Percentiles rank a stretch among this genome's conserved stretches.
Conservation (phyloP, 1,139 yeast species). For the Pichia sp. region DNA sequence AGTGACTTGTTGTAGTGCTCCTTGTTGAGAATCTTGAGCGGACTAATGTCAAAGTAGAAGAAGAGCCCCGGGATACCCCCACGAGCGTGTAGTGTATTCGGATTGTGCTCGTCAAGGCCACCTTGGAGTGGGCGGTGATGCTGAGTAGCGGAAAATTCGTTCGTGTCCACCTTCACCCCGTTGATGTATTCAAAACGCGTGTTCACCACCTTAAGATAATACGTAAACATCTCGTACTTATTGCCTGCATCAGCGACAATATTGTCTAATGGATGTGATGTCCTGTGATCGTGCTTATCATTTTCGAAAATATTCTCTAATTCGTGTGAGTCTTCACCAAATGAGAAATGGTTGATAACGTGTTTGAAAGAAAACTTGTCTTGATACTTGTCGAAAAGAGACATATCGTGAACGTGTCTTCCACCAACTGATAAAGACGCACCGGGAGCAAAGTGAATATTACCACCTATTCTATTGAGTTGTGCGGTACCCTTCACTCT, state of each 20-base stretch:
- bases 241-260: slow-evolving; percentile 34
- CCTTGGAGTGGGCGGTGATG: slow-evolving; percentile 84
- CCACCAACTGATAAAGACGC: slow-evolving; percentile 48
- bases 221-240: slow-evolving; percentile 63
- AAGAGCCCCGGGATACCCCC: slow-evolving; percentile 93
- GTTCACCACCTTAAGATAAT: slow-evolving; percentile 84
- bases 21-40: slow-evolving; percentile 81
- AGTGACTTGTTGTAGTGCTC: slow-evolving; percentile 75
- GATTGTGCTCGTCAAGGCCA: slow-evolving; percentile 87
- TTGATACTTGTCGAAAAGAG: slow-evolving; percentile 51
- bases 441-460: slow-evolving; percentile 95
- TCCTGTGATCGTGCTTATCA: slow-evolving; percentile 27
- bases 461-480: slow-evolving; percentile 83
- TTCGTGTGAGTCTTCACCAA: slow-evolving; percentile 56
- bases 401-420: slow-evolving; percentile 77
- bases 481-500: slow-evolving; percentile 71
- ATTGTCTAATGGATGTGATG: slow-evolving; percentile 71
- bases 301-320: slow-evolving; percentile 16
- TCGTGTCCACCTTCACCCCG: slow-evolving; percentile 58
- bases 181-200: slow-evolving; percentile 71
- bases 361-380: slow-evolving; percentile 67
- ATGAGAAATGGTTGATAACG: slow-evolving; percentile 68
- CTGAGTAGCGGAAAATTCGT: slow-evolving; percentile 85
- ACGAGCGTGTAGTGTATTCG: slow-evolving; percentile 71
- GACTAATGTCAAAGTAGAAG: slow-evolving; percentile 85